Conservation (phyloP, 1,139 yeast species). For the Nakaseomyces nivariensis region DNA sequence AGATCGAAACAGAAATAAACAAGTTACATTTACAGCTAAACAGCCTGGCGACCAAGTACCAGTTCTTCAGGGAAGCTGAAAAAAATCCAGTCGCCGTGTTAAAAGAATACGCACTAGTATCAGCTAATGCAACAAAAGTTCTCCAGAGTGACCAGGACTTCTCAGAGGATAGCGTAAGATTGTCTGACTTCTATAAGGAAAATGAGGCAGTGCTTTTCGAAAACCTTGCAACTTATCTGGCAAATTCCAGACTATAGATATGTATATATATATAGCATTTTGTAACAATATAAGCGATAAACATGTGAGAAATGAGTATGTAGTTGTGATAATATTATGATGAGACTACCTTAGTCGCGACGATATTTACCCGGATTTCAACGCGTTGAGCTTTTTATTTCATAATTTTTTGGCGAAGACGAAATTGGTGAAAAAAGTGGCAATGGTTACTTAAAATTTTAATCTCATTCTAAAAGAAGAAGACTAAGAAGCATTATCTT, state of each 20-base stretch:
- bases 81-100: slow-evolving; percentile 71
- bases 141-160: slow-evolving; percentile 81
- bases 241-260: background rate
- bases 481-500: too few relatives aligned
- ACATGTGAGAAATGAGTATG: too few relatives aligned
- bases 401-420: background rate
- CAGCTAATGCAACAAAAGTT: slow-evolving; percentile 64
- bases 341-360: too few relatives aligned
- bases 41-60: slow-evolving; percentile 50
- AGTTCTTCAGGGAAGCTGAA: slow-evolving; percentile 65
- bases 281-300: background rate
- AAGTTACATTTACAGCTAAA: slow-evolving; percentile 37
- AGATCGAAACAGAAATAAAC: slow-evolving; percentile 20
- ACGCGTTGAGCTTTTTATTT: background rate
- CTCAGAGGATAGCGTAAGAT: slow-evolving; percentile 82
- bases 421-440: background rate
- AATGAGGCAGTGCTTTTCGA: slow-evolving; percentile 1
- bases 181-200: slow-evolving; percentile 59
- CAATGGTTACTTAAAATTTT: background rate
- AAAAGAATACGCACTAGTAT: slow-evolving; percentile 62
- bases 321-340: too few relatives aligned
- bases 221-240: background rate
- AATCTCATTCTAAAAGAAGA: too few relatives aligned
- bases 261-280: background rate
- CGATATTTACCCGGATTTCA: background rate